These are phyloP conservation scores for Homolaphlyctis polyrhiza DNA, from an alignment of 371 early-diverging fungal species.

Conservation along the genomic window DNA sequence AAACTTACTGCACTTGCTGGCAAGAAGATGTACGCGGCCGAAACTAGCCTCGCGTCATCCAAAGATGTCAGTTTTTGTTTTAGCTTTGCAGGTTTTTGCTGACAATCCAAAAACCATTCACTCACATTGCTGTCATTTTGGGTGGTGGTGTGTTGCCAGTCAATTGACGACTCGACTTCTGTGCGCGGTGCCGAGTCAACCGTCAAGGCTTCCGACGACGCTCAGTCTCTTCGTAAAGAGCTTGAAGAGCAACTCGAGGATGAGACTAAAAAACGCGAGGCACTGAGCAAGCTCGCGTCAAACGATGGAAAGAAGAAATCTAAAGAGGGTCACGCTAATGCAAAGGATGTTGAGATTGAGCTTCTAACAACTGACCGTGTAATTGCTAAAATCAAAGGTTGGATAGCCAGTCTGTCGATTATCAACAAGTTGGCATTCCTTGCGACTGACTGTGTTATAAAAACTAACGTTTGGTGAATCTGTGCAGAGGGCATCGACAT, in stretches of 20 bases:
- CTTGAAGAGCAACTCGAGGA: constrained; percentile 32
- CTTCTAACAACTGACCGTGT: constrained; percentile 6
- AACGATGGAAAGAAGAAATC: constrained; percentile 4
- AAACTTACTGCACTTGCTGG: constrained; percentile 4
- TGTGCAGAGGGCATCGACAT: constrained; percentile 21
- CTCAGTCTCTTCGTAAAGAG: constrained; percentile 14
- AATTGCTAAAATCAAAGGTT: constrained; percentile 14
- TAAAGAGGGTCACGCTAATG: neutral
- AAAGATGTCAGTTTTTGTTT: constrained; percentile 2
- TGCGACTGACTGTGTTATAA: neutral
- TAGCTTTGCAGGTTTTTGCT: no score
- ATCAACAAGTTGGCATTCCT: neutral
- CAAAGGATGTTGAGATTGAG: constrained; percentile 12
- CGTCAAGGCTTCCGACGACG: constrained; percentile 16
- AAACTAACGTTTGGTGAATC: neutral
- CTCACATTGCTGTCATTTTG: neutral
- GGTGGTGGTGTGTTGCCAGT: neutral
- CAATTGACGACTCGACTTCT: neutral
- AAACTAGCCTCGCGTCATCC: neutral
- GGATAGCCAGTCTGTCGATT: neutral
- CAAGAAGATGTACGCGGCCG: constrained; percentile 6
- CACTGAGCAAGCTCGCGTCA: constrained; percentile 11
- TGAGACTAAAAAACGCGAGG: constrained; percentile 29
- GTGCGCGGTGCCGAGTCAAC: no score
- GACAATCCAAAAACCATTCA: neutral